Base-by-base conservation (phyloP, 2,329 filamentous ascomycete genomes). In the Pseudogymnoascus sp. region DNA sequence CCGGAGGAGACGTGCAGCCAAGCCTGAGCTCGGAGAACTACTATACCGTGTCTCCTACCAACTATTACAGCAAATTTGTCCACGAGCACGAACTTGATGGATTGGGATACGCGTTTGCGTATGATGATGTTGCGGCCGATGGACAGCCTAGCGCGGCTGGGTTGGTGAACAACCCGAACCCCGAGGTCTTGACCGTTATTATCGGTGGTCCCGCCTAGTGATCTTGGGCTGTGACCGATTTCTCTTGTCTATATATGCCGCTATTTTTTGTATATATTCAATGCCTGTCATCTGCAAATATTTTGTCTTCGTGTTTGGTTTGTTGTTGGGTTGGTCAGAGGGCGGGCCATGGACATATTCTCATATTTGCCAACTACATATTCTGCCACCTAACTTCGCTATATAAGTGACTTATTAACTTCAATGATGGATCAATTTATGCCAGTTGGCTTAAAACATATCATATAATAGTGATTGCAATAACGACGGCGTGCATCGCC, bases 81-180 rank as follows among this genome's bases (percentile, higher is more conserved):
- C 87, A 90, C 74, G 81, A 78, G 65, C 78, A 79, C 39, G 85
- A 83, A 69, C 71, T 84, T 37, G 84, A 86, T 71, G 78, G 82
- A 7, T 79, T 80, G 60, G 87, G 88, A 7, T 90, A 90, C 75
- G 85, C 86, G 0, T 90, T 90, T 69, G 85, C 87, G 0, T 90
- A 90, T 71, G 88, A 90, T 71, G 87, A 90, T 74, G 88, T 90
- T 8, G 79, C 79, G 21, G 78, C 84, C 3, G 75, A 75, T n/a
- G 76, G 77, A 45, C 82, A 80, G 1, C 71, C 73, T 3, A 85
- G 89, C 72, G 85, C 87, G 75, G 84, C 84, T 19, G 87, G 87
- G 1, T 83, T 82, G 65, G 79, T 90, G 19, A 83, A 79, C 66
- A 85, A 86, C 69, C 37, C 61, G n/a, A 68, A 62, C 39, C 65